These are phyloP conservation scores for Metschnikowia arizonensis DNA, from an alignment of 805 yeast genomes.

Conservation along the genomic window DNA sequence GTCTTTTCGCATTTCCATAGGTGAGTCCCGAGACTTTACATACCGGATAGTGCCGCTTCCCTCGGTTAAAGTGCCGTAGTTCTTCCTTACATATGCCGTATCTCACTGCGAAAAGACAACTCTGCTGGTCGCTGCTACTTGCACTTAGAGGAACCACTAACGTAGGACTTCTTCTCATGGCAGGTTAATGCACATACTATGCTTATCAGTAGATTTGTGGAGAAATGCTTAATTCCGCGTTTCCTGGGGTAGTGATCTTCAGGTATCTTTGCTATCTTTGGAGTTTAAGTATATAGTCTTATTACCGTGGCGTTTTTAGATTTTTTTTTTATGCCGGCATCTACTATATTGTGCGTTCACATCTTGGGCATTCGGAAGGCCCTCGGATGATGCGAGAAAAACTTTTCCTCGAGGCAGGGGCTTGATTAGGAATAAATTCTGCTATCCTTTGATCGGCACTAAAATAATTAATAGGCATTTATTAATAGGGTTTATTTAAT, in stretches of 20 bases:
- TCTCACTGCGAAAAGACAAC: neutral
- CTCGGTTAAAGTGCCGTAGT: slow-evolving; percentile 1
- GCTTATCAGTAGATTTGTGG: slow-evolving; percentile 1
- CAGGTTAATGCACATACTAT: neutral
- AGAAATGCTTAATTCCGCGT: neutral
- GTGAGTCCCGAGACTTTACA: neutral
- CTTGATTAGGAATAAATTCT: neutral
- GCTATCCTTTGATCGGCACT: neutral
- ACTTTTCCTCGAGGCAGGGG: neutral
- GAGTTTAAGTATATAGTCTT: neutral
- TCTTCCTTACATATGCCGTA: slow-evolving; percentile 3
- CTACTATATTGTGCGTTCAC: slow-evolving; percentile 1
- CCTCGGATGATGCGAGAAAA: neutral
- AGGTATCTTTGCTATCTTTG: no score
- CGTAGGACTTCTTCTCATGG: neutral
- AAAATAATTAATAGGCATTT: no score
- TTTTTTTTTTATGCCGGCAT: neutral
- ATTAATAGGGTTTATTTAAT: no score
- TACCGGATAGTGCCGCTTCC: slow-evolving; percentile 1
- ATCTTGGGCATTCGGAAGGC: neutral
- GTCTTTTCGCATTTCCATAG: neutral
- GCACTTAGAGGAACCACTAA: slow-evolving; percentile 4
- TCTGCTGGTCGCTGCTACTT: slow-evolving; percentile 3
- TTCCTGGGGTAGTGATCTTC: no score
- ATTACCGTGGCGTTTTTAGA: neutral